Conservation (phyloP, 2,329 filamentous ascomycete species). For the Neopestalotiopsis sp. region DNA sequence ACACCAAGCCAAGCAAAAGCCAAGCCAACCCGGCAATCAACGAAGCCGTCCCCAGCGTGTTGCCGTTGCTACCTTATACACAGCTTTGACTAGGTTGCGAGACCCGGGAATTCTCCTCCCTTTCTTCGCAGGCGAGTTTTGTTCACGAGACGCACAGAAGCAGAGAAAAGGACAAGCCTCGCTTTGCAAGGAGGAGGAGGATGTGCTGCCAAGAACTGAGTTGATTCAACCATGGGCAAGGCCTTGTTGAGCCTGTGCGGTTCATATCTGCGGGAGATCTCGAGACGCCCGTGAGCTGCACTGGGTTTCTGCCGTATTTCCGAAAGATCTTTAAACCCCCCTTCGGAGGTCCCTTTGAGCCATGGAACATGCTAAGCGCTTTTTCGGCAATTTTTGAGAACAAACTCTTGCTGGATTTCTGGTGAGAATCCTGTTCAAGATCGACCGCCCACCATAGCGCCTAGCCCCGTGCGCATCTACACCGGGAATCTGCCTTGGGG, state of each 20-base stretch:
- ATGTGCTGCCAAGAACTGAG: background rate
- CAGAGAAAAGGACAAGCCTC: background rate
- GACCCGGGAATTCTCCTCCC: background rate
- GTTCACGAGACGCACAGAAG: background rate
- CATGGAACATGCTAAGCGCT: background rate
- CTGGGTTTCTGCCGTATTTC: slow-evolving; percentile 3
- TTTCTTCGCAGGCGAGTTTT: background rate
- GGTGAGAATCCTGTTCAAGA: background rate
- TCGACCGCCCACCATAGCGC: background rate
- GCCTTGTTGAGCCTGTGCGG: background rate
- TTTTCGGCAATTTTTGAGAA: background rate
- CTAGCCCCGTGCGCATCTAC: background rate
- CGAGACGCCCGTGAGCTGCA: slow-evolving; percentile 1
- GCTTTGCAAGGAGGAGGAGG: background rate
- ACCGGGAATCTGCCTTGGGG: background rate
- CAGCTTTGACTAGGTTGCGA: background rate
- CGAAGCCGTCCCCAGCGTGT: background rate
- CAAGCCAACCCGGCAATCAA: background rate
- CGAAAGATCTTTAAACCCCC: background rate
- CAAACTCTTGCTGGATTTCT: background rate
- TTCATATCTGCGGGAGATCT: slow-evolving; percentile 4
- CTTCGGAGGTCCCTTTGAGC: background rate
- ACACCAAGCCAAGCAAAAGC: background rate
- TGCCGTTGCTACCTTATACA: background rate
- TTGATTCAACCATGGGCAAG: background rate